These are phyloP conservation scores for Xenoacremonium recifei DNA, from an alignment of 2,329 filamentous ascomycete genomes.

Conservation along the genomic window DNA sequence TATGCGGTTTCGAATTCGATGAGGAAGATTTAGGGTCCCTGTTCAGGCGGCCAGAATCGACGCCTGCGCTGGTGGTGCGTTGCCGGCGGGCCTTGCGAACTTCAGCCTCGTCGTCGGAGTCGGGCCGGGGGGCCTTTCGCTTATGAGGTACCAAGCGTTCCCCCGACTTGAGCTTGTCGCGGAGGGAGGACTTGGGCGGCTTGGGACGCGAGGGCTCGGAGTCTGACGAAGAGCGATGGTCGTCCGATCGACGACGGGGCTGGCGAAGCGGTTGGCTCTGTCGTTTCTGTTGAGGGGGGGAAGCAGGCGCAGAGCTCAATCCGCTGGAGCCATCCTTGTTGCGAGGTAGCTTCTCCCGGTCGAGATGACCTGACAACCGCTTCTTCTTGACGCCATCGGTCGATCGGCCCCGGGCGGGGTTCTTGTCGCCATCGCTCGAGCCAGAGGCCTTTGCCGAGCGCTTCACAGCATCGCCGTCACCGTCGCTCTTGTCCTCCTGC, in stretches of 20 bases:
- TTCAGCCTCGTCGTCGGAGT: conserved; percentile 59
- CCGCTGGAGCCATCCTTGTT: conserved; percentile 54
- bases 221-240: conserved; percentile 51
- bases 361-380: conserved; percentile 36
- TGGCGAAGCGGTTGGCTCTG: conserved; percentile 30
- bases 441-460: conserved; percentile 31
- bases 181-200: conserved; percentile 41
- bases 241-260: conserved; percentile 34
- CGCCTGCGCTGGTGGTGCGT: conserved; percentile 46
- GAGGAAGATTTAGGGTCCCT: conserved; percentile 33
- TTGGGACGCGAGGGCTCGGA: conserved; percentile 49
- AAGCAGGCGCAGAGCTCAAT: conserved; percentile 58
- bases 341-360: conserved; percentile 40
- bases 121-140: conserved; percentile 51
- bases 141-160: conserved; percentile 50
- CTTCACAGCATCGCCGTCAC: conserved; percentile 42
- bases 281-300: conserved; percentile 46
- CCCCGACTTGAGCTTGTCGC: conserved; percentile 46
- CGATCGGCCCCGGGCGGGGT: conserved; percentile 32
- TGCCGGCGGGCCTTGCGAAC: conserved; percentile 53
- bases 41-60: conserved; percentile 31
- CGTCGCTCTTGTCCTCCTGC: conserved; percentile 62
- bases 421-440: conserved; percentile 35
- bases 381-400: conserved; percentile 47
- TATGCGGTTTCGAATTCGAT: conserved; percentile 29